Percentiles rank a stretch among this genome's conserved stretches.
phyloP scores from a whole-genome alignment of 495 filamentous ascomycete species.

The Penicillium angulare region DNA sequence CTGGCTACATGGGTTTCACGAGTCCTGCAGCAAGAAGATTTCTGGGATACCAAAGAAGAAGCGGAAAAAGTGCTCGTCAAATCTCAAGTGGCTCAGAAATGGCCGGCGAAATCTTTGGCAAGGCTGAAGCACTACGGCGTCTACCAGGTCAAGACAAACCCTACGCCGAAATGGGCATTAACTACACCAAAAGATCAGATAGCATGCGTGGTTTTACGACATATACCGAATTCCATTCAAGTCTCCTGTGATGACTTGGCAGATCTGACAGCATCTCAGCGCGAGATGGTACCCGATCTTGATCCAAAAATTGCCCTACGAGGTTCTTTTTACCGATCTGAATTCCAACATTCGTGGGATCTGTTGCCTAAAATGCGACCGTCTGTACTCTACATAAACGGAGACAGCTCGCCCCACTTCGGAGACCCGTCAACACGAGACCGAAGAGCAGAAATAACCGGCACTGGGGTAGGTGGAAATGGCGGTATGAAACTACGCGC shows the following conservation, averaged over 20 bases:
- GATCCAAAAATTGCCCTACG: not conserved
- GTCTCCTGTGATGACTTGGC: not conserved
- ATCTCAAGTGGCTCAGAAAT: not conserved
- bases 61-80: not conserved
- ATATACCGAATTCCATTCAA: not conserved
- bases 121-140: not conserved
- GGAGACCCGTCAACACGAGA: not conserved
- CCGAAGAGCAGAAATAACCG: not conserved
- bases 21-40: not conserved
- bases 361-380: not conserved
- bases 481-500: not conserved
- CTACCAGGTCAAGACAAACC: not conserved
- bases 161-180: not conserved
- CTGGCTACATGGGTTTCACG: not conserved
- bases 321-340: not conserved
- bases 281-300: not conserved
- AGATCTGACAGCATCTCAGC: not conserved
- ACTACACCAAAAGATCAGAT: not conserved
- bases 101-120: not conserved
- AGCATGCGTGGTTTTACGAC: not conserved
- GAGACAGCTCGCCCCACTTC: not conserved
- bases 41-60: not conserved
- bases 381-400: not conserved
- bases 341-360: not conserved
- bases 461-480: not conserved